Evolutionary conservation across 257 asterid species (phyloP), one percentile per base, ranked within the genome.

Genomic region (Fraxinus anomala): DNA sequence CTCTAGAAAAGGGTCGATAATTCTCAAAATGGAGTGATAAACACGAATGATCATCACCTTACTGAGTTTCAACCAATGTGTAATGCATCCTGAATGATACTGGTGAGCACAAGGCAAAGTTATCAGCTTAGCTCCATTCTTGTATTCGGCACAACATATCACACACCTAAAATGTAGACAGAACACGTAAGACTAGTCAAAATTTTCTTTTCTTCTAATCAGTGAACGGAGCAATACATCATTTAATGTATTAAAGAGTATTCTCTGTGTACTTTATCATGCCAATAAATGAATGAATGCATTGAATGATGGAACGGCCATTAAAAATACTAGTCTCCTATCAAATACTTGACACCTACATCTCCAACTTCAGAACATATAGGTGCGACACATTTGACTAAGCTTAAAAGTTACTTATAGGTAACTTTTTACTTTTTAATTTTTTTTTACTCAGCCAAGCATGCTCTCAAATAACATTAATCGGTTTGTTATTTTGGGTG

Each of bases 71-170:
- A 95, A 82, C 98, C 99, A 93, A 44, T 82, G 91, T 1, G 68
- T 83, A 83, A 95, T 95, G 77, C 99, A 95, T 24, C 75, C 77
- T 13, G 92, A 85, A 82, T 95, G 99, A 82, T 91, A 95, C 75
- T 85, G 91, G 84, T 95, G 99, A 5, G 92, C 89, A 73, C 99
- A 95, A 54, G 98, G 99, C 89, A 95, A 85, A 75, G 88, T 84
- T 30, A 85, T 89, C 84, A 95, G 68, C 85, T 85, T 82, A 74
- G 83, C 84, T 69, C 98, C 94, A 59, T 86, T 78, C 87, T 80
- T 89, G 74, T 90, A 95, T 44, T 88, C 91, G 8, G 90, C 71
- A 17, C 66, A 82, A 85, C 99, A 95, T 83, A 95, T 95, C 85
- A 90, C 98, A 56, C 99, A 95, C 85, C 99, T 95, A 80, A 49